Evolutionary conservation across 768 basidiomycete species (phyloP).

Genomic region (Tulasnella sp.): DNA sequence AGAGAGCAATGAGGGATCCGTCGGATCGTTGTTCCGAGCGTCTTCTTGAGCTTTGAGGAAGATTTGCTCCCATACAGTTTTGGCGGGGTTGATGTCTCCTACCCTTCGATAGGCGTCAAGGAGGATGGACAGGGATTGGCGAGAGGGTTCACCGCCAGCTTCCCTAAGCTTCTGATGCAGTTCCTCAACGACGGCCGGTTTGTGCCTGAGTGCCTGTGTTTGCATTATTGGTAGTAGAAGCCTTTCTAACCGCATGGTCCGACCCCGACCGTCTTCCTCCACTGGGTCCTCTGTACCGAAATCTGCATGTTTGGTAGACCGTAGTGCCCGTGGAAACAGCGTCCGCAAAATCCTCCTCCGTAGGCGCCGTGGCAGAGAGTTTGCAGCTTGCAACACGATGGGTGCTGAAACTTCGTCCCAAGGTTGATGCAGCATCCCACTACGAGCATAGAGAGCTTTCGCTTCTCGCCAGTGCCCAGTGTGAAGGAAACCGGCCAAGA

Average conservation of each 20-base stretch:
- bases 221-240: slow-evolving; percentile 41
- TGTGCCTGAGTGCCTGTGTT: slow-evolving; percentile 34
- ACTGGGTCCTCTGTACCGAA: slow-evolving; percentile 13
- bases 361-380: background rate
- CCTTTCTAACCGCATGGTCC: background rate
- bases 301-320: slow-evolving; percentile 28
- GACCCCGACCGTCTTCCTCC: background rate
- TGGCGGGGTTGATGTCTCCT: slow-evolving; percentile 42
- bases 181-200: slow-evolving; percentile 44
- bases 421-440: background rate
- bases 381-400: background rate
- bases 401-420: background rate
- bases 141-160: slow-evolving; percentile 43
- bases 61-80: slow-evolving; percentile 57
- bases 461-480: slow-evolving; percentile 42
- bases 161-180: slow-evolving; percentile 42
- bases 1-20: slow-evolving; percentile 1
- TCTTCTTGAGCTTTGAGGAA: slow-evolving; percentile 42
- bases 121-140: slow-evolving; percentile 52
- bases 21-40: slow-evolving; percentile 5
- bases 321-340: slow-evolving; percentile 22
- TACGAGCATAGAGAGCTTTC: slow-evolving; percentile 30
- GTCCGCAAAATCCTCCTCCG: background rate
- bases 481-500: slow-evolving; percentile 64
- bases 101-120: slow-evolving; percentile 61